Percentiles rank a stretch among this genome's conserved stretches.
Conservation (phyloP, 2,329 filamentous ascomycete genomes). For the Fusarium sp. region DNA sequence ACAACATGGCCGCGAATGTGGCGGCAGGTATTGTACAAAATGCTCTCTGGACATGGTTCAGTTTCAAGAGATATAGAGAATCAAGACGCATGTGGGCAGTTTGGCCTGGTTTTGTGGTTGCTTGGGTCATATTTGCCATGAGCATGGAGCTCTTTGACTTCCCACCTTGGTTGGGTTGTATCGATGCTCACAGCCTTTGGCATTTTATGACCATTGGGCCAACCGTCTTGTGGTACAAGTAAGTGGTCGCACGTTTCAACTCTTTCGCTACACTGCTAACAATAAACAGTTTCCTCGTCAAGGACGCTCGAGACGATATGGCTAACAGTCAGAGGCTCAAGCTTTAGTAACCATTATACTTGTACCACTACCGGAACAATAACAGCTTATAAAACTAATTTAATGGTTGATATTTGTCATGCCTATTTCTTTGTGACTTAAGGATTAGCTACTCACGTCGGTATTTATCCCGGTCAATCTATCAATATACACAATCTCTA, state of each 20-base stretch:
- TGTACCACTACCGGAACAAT: background rate
- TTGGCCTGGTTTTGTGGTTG: conserved; percentile 91
- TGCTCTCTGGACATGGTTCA: conserved; percentile 87
- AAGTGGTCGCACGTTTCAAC: conserved; percentile 58
- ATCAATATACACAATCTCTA: background rate
- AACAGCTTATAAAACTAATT: background rate
- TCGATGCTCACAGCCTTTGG: conserved; percentile 97
- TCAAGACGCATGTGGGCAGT: conserved; percentile 82
- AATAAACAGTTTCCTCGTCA: conserved; percentile 79
- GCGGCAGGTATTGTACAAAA: conserved; percentile 84
- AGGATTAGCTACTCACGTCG: background rate
- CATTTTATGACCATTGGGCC: conserved; percentile 92
- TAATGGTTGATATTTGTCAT: background rate
- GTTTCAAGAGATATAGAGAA: conserved; percentile 77
- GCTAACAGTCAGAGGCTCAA: conserved; percentile 76
- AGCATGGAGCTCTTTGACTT: conserved; percentile 96
- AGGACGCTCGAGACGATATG: conserved; percentile 86
- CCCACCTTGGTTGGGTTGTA: conserved; percentile 80
- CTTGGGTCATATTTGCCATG: conserved; percentile 94
- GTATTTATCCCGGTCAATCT: background rate
- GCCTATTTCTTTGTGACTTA: background rate
- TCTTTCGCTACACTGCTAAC: conserved; percentile 38
- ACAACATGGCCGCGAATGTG: conserved; percentile 98
- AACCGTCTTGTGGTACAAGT: conserved; percentile 95
- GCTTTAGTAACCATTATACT: conserved; percentile 52